phyloP scores from a whole-genome alignment of 2,329 filamentous ascomycete species.

The Corynespora cassiicola region DNA sequence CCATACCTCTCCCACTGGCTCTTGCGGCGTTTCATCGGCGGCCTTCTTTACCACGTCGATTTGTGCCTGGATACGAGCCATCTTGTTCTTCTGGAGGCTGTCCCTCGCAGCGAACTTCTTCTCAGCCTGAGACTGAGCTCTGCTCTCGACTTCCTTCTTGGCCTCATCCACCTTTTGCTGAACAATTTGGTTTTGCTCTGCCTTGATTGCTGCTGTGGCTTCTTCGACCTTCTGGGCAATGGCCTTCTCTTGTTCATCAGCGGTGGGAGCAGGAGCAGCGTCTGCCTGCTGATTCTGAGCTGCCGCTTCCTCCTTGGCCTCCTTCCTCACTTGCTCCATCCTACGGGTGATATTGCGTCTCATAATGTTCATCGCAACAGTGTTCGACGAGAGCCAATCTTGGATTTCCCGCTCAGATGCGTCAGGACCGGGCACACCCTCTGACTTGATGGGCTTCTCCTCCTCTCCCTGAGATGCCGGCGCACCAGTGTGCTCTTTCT shows the following conservation, averaged over 20 bases:
- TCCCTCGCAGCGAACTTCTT: slow-evolving; percentile 64
- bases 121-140: slow-evolving; percentile 43
- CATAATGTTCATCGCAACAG: slow-evolving; percentile 8
- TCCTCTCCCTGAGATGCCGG: slow-evolving; percentile 4
- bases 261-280: no score
- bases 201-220: slow-evolving; percentile 13
- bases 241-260: slow-evolving; percentile 3
- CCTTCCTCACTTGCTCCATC: no score
- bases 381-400: slow-evolving; percentile 7
- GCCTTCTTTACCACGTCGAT: slow-evolving; percentile 80
- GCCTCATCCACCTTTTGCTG: slow-evolving; percentile 21
- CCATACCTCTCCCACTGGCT: slow-evolving; percentile 87
- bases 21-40: slow-evolving; percentile 82
- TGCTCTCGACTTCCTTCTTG: slow-evolving; percentile 21
- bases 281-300: not conserved
- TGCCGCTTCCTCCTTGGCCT: slow-evolving; percentile 2
- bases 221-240: not conserved
- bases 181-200: slow-evolving; percentile 17
- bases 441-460: slow-evolving; percentile 13
- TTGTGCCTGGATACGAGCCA: slow-evolving; percentile 71
- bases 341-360: slow-evolving; percentile 52
- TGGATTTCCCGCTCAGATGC: slow-evolving; percentile 12
- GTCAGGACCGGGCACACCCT: slow-evolving; percentile 2
- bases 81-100: slow-evolving; percentile 77
- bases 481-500: slow-evolving; percentile 16